Evolutionary conservation across 2,329 filamentous ascomycete species (phyloP).

Genomic region (Ambrosiella xylebori): DNA sequence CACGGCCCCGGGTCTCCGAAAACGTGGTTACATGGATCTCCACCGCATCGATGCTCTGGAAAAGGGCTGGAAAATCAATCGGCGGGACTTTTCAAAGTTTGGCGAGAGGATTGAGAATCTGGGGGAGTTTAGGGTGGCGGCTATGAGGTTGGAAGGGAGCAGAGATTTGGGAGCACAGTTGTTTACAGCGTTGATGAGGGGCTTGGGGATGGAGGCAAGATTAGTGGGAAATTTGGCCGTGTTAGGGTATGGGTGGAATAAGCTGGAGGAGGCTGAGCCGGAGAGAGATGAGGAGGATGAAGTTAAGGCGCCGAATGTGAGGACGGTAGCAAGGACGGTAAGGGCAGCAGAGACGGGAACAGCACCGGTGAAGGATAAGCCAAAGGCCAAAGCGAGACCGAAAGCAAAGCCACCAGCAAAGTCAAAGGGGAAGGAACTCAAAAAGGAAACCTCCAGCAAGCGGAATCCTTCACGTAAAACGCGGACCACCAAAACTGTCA

Average conservation of each 20-base stretch:
- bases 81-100: conserved; percentile 44
- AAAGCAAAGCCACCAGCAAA: not conserved
- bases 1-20: conserved; percentile 65
- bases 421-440: not conserved
- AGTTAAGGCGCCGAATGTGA: not conserved
- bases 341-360: too few relatives aligned
- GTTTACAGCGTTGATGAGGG: conserved; percentile 71
- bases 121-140: conserved; percentile 50
- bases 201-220: conserved; percentile 63
- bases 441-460: not conserved
- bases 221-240: conserved; percentile 76
- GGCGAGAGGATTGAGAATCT: conserved; percentile 59
- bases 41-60: conserved; percentile 56
- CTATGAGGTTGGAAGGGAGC: conserved; percentile 58
- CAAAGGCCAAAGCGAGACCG: not conserved
- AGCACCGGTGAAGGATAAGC: not conserved
- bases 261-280: conserved; percentile 56
- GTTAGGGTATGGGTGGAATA: conserved; percentile 79
- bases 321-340: too few relatives aligned
- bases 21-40: conserved; percentile 74
- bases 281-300: conserved; percentile 22
- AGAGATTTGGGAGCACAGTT: conserved; percentile 77
- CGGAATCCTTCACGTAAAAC: conserved; percentile 7
- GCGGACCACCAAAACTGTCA: not conserved
- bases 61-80: conserved; percentile 47